Base-by-base conservation (phyloP, 805 yeast species). In the Candida corydali region DNA sequence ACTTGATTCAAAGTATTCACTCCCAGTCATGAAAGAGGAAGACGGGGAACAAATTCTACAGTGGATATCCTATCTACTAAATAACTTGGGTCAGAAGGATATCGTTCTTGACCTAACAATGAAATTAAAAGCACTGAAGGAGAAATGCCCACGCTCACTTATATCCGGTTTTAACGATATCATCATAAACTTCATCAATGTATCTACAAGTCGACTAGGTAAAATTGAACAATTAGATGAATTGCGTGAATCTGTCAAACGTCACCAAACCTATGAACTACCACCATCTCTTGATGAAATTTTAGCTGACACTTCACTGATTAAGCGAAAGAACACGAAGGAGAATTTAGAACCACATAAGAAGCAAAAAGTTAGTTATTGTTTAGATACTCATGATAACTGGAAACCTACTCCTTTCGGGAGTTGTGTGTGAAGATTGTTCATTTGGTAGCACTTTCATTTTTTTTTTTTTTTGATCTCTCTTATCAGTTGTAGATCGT, bases 341-440 rank as follows among this genome's bases (percentile, higher is more conserved):
- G 12, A 26, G 26, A 25, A 37, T 39, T 27, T 39, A 22, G 15
- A 19, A 19, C 18, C 37, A 14, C 30, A 44, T 8, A 33, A 32
- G 24, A 14, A 26, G 15, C 36, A 33, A 16, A 33, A 33, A 12
- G 15, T 19, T 15, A 7, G 15, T 17, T 40, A 38, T 43, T 41
- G 45, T 4, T 67, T 71, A 46, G 66, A 61, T 29, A 39, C 40
- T 11, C 57, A 58, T 31, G 37, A 53, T 0, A 44, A 63, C 24
- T 79, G 83, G 82, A 50, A 51, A 16, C 75, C 81, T 0, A 66
- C 56, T 38, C 81, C 84, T 1, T 77, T 78, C 55, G 85, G 85
- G 2, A 39, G 18, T 3, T 25, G 30, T 26, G 30, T 33, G 8
- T 33, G 26, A 14, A 17, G 6, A n/a, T 20, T 20, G 23, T 9